These are phyloP conservation scores for Cercospora berteroae DNA, from an alignment of 2,329 filamentous ascomycete species.

Conservation along the genomic window DNA sequence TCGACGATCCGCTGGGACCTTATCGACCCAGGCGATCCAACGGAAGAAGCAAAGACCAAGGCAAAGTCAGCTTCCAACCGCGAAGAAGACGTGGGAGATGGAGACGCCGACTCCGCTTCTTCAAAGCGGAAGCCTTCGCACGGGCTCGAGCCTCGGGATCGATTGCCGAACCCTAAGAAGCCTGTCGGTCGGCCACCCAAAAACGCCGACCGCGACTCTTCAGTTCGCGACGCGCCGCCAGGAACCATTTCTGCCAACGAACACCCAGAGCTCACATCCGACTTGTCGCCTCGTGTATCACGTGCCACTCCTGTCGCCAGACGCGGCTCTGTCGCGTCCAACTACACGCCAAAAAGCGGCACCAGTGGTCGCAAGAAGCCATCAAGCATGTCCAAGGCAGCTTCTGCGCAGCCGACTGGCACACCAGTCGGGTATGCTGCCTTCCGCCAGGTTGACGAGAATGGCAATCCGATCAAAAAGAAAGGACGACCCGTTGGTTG, in stretches of 20 bases:
- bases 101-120: slow-evolving; percentile 31
- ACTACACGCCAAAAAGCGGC: slow-evolving; percentile 1
- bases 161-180: slow-evolving; percentile 7
- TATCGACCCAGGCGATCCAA: slow-evolving; percentile 56
- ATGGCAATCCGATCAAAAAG: slow-evolving; percentile 41
- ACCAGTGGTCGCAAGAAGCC: not conserved
- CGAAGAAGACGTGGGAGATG: slow-evolving; percentile 11
- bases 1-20: slow-evolving; percentile 61
- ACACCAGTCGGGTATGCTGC: slow-evolving; percentile 43
- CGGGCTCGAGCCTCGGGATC: not conserved
- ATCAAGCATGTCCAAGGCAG: slow-evolving; percentile 9
- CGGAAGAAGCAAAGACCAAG: slow-evolving; percentile 24
- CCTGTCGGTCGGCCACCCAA: slow-evolving; percentile 7
- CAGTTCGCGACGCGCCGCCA: slow-evolving; percentile 14
- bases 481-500: slow-evolving; percentile 51
- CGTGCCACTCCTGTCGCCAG: slow-evolving; percentile 4
- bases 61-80: slow-evolving; percentile 14
- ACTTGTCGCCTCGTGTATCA: slow-evolving; percentile 7
- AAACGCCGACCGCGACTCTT: slow-evolving; percentile 12
- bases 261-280: slow-evolving; percentile 10
- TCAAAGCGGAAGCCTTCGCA: not conserved
- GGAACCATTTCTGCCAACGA: not conserved
- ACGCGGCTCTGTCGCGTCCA: slow-evolving; percentile 5
- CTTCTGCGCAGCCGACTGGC: slow-evolving; percentile 7
- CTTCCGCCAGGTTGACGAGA: slow-evolving; percentile 39